phyloP scores from a whole-genome alignment of 495 filamentous ascomycete genomes.

The Melanomma pulvis-pyrius region DNA sequence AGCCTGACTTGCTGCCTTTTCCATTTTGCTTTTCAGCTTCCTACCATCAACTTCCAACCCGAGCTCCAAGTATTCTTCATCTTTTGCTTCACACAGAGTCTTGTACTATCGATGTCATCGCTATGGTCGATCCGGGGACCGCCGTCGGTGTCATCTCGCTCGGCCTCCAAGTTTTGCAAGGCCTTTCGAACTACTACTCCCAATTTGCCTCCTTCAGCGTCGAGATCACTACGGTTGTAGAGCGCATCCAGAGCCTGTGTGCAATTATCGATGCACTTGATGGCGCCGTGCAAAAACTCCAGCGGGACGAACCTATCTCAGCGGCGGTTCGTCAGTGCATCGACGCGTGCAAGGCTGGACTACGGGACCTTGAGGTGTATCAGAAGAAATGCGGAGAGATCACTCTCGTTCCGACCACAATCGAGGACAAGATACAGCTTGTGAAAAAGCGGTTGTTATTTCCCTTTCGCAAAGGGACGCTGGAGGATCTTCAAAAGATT shows the following conservation, averaged over 20 bases:
- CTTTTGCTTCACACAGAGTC: no score
- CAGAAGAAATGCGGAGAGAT: slow-evolving; percentile 4
- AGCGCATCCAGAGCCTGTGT: background rate
- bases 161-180: slow-evolving; percentile 8
- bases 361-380: no score
- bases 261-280: background rate
- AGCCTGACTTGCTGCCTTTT: background rate
- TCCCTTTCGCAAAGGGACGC: slow-evolving; percentile 1
- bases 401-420: background rate
- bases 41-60: no score
- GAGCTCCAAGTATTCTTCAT: no score
- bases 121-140: slow-evolving; percentile 17
- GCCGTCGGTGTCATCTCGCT: slow-evolving; percentile 8
- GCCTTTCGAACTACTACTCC: slow-evolving; percentile 1
- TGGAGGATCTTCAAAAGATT: background rate
- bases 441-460: slow-evolving; percentile 1
- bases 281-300: background rate
- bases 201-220: slow-evolving; percentile 9
- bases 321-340: background rate
- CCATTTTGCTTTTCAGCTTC: no score
- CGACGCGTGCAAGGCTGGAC: background rate
- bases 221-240: background rate
- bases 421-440: background rate
- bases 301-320: background rate
- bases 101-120: no score